Conservation (phyloP, 192 early-diverging fungal genomes). For the Gryganskiella cystojenkinii region DNA sequence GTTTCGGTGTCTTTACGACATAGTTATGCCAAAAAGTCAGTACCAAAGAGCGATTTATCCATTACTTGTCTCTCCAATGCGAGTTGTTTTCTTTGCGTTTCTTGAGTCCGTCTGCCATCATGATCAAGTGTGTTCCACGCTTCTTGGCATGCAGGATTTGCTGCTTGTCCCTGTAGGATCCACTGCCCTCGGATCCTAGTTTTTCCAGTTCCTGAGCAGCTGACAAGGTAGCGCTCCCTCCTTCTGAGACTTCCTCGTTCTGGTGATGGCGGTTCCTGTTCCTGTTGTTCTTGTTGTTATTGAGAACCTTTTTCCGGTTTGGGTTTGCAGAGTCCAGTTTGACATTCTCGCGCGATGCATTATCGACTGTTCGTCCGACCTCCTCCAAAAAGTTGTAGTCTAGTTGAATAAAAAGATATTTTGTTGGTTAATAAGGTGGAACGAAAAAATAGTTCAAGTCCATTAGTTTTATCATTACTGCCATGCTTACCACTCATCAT, state of each 20-base stretch:
- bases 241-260: not conserved
- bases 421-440: no score
- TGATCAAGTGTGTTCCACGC: constrained; percentile 49
- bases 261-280: constrained; percentile 7
- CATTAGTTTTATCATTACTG: constrained; percentile 1
- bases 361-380: constrained; percentile 61
- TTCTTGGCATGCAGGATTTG: constrained; percentile 54
- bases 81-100: constrained; percentile 63
- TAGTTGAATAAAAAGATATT: constrained; percentile 11
- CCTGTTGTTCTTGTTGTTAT: constrained; percentile 9
- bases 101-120: constrained; percentile 67
- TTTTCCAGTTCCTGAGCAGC: constrained; percentile 43
- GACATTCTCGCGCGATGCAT: constrained; percentile 59
- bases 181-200: constrained; percentile 30
- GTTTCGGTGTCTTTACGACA: constrained; percentile 1
- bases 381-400: constrained; percentile 80
- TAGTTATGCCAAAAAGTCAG: not conserved
- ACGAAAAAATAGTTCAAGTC: not conserved
- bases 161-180: constrained; percentile 36
- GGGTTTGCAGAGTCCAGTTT: constrained; percentile 21
- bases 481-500: constrained; percentile 73
- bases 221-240: constrained; percentile 1
- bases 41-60: not conserved
- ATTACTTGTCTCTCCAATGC: constrained; percentile 61
- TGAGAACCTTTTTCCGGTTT: constrained; percentile 32